Conservation (phyloP, 2,329 filamentous ascomycete species). For the Aspergillus chevalieri region DNA sequence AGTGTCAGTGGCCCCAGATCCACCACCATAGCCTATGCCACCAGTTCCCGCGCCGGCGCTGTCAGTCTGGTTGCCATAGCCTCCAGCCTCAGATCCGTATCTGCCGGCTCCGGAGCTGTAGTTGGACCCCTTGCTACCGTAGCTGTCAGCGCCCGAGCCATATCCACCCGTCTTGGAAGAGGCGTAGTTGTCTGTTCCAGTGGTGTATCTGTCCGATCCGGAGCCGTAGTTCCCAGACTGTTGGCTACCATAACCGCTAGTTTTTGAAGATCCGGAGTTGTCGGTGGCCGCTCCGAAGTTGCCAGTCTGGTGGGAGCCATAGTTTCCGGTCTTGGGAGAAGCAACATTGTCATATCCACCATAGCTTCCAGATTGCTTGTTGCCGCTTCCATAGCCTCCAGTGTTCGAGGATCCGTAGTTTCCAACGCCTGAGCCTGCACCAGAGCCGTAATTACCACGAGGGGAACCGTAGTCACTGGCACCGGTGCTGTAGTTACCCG, state of each 20-base stretch:
- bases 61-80: conserved; percentile 2
- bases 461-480: background rate
- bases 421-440: background rate
- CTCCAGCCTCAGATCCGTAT: conserved; percentile 20
- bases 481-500: background rate
- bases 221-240: no score
- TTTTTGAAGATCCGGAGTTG: no score
- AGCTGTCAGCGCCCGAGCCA: background rate
- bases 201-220: background rate
- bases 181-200: background rate
- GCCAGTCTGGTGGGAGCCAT: no score
- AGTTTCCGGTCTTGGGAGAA: no score
- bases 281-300: no score
- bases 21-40: background rate
- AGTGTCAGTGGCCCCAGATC: conserved; percentile 1
- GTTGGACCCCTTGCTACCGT: conserved; percentile 5
- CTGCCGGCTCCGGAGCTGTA: background rate
- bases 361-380: background rate
- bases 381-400: background rate
- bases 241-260: no score
- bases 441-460: conserved; percentile 4
- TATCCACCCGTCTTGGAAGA: background rate
- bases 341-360: conserved; percentile 1
- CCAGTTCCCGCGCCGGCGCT: conserved; percentile 1
- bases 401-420: background rate